phyloP scores from a whole-genome alignment of 139 green algal genomes.

The Picochlorum sp. region DNA sequence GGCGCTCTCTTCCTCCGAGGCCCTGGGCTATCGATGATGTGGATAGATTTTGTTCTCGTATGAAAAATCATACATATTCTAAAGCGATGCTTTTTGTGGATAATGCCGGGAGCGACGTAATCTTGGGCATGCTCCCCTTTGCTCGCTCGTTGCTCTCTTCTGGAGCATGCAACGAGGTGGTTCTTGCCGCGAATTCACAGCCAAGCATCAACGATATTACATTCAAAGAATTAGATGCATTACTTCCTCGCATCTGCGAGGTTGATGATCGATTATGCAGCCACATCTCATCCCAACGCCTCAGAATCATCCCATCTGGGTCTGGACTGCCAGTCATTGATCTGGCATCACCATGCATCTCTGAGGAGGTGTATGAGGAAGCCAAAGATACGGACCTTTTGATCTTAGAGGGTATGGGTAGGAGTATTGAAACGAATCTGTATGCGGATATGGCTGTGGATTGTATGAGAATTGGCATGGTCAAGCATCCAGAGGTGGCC shows the following conservation, averaged over 20 bases:
- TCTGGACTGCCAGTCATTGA: slow-evolving; percentile 82
- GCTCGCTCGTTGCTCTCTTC: slow-evolving; percentile 66
- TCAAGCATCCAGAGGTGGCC: slow-evolving; percentile 83
- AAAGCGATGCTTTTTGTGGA: slow-evolving; percentile 83
- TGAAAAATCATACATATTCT: slow-evolving; percentile 30
- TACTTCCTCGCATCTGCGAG: slow-evolving; percentile 35
- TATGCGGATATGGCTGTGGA: slow-evolving; percentile 46
- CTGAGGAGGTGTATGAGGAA: slow-evolving; percentile 49
- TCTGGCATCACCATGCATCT: slow-evolving; percentile 47
- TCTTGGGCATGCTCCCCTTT: slow-evolving; percentile 78
- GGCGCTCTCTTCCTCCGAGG: slow-evolving; percentile 43
- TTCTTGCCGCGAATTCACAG: slow-evolving; percentile 73
- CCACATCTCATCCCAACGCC: not conserved
- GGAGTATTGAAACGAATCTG: slow-evolving; percentile 87
- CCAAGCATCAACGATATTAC: slow-evolving; percentile 93
- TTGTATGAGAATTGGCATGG: slow-evolving; percentile 59
- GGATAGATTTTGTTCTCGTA: slow-evolving; percentile 39
- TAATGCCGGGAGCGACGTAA: slow-evolving; percentile 79
- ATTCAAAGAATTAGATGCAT: slow-evolving; percentile 55
- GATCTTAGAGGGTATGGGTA: slow-evolving; percentile 89
- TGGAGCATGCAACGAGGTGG: slow-evolving; percentile 46
- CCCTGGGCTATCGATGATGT: slow-evolving; percentile 82
- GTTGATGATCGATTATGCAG: slow-evolving; percentile 12
- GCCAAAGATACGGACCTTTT: slow-evolving; percentile 70
- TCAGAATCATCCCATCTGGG: slow-evolving; percentile 64